phyloP scores from a whole-genome alignment of 2,329 filamentous ascomycete genomes.

The Colletotrichum sp. region DNA sequence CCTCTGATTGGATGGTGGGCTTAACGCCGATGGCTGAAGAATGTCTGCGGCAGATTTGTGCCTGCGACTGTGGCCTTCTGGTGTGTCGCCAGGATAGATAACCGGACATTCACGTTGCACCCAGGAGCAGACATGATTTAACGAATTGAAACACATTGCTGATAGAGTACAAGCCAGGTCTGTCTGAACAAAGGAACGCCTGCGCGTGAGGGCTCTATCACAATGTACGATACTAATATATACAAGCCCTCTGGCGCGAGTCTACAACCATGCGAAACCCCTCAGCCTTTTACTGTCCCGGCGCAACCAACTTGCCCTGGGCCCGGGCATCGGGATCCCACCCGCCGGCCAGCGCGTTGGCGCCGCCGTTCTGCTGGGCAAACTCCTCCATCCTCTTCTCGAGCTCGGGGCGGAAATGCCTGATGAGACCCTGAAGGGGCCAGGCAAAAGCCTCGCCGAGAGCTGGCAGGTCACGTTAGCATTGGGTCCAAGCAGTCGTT shows the following conservation, averaged over 20 bases:
- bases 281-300: slow-evolving; percentile 76
- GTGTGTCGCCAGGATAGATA: neutral
- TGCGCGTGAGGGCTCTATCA: slow-evolving; percentile 21
- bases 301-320: slow-evolving; percentile 84
- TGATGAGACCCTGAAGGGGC: slow-evolving; percentile 97
- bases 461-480: slow-evolving; percentile 55
- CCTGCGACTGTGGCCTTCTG: neutral
- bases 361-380: slow-evolving; percentile 73
- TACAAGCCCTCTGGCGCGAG: slow-evolving; percentile 22
- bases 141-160: neutral
- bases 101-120: neutral
- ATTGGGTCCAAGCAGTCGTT: neutral
- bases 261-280: slow-evolving; percentile 18
- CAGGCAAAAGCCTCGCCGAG: slow-evolving; percentile 97
- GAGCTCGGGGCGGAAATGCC: slow-evolving; percentile 96
- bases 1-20: neutral
- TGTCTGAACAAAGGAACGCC: slow-evolving; percentile 16
- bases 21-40: slow-evolving; percentile 9
- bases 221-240: slow-evolving; percentile 25
- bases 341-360: slow-evolving; percentile 78
- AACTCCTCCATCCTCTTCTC: slow-evolving; percentile 89
- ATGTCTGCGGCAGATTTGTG: neutral
- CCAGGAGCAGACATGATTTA: neutral
- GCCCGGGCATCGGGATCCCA: slow-evolving; percentile 78
- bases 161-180: neutral